These are phyloP conservation scores for Bidens hawaiensis DNA, from an alignment of 140 eudicot genomes.

Conservation along the genomic window DNA sequence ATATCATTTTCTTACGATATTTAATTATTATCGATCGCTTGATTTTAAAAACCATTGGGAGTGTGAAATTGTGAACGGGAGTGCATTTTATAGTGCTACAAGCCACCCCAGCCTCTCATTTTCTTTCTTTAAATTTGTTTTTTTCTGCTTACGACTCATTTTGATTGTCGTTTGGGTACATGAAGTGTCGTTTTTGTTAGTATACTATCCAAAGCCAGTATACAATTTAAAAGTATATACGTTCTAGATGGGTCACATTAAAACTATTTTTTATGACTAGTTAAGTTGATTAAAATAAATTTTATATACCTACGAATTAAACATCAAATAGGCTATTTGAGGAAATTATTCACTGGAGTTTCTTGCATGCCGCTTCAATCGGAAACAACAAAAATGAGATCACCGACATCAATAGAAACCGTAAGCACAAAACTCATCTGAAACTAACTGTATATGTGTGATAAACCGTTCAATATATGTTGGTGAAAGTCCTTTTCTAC, in stretches of 20 bases:
- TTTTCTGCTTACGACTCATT: background rate
- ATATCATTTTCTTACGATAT: slow-evolving; percentile 5
- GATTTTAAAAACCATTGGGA: background rate
- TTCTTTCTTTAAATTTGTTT: background rate
- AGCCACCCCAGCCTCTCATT: slow-evolving; percentile 9
- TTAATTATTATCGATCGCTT: background rate
- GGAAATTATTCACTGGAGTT: background rate
- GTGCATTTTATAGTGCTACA: slow-evolving; percentile 6
- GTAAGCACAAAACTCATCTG: too few relatives aligned
- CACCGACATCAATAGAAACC: too few relatives aligned
- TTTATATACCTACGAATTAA: background rate
- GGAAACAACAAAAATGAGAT: too few relatives aligned
- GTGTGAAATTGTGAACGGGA: background rate
- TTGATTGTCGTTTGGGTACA: slow-evolving; percentile 30
- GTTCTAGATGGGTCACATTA: background rate
- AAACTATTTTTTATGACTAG: background rate
- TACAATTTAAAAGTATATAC: background rate
- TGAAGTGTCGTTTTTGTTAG: slow-evolving; percentile 18
- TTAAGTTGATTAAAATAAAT: background rate
- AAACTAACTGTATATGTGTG: too few relatives aligned
- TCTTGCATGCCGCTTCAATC: background rate
- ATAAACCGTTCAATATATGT: too few relatives aligned
- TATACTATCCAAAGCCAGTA: background rate
- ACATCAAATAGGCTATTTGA: background rate
- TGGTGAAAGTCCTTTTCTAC: too few relatives aligned